phyloP scores from a whole-genome alignment of 192 early-diverging fungal species.

The Coemansia reversa region DNA sequence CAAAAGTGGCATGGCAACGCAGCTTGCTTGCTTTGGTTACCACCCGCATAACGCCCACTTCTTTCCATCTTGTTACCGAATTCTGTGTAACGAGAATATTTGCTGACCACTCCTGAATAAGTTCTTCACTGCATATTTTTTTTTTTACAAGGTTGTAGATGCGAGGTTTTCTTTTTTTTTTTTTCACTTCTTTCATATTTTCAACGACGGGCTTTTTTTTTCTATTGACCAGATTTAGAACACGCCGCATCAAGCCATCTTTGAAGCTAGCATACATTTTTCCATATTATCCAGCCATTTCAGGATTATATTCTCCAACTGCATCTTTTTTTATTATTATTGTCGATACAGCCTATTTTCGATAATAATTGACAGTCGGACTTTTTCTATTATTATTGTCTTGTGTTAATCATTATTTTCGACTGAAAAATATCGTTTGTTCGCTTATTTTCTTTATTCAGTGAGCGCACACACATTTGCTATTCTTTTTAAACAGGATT shows the following conservation, averaged over 20 bases:
- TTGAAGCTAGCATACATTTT: not conserved
- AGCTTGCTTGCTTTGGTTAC: not conserved
- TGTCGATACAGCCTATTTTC: not conserved
- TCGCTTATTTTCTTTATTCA: not conserved
- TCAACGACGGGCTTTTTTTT: constrained; percentile 7
- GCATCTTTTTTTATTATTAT: constrained; percentile 1
- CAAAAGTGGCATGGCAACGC: not conserved
- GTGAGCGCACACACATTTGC: not conserved
- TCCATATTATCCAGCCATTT: not conserved
- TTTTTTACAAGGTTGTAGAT: constrained; percentile 1
- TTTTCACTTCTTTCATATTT: constrained; percentile 8
- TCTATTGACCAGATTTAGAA: constrained; percentile 8
- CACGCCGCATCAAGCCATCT: constrained; percentile 16
- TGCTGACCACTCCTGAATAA: not conserved
- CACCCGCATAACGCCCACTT: not conserved
- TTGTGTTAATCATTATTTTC: not conserved
- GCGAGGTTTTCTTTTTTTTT: not conserved
- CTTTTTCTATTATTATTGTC: not conserved
- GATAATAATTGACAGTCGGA: not conserved
- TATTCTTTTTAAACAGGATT: not conserved
- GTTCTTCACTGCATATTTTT: not conserved
- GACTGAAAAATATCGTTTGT: not conserved
- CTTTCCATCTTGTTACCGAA: not conserved
- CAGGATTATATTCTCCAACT: constrained; percentile 3
- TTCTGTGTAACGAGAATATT: not conserved